phyloP scores from a whole-genome alignment of 139 green algal species.

The Chlorella vulgaris region DNA sequence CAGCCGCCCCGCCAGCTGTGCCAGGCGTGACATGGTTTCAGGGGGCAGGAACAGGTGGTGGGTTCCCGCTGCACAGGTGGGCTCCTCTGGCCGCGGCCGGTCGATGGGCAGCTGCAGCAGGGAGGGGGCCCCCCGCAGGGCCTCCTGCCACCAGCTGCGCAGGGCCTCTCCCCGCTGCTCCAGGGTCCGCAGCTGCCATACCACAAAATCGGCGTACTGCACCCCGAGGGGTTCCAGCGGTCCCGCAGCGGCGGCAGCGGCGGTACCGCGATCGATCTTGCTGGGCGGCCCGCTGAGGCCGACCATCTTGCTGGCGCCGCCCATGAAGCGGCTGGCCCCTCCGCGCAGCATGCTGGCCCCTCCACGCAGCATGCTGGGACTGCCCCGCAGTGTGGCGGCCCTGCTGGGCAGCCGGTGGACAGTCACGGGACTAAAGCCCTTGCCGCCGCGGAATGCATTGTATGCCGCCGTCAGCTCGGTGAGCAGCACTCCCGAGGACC shows the following conservation, averaged over 20 bases:
- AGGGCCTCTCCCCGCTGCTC: background rate
- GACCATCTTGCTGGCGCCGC: too few relatives aligned
- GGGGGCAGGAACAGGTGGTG: background rate
- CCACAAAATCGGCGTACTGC: slow-evolving; percentile 29
- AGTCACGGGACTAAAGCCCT: too few relatives aligned
- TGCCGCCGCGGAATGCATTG: background rate
- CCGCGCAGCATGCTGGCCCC: too few relatives aligned
- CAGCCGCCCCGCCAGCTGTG: background rate
- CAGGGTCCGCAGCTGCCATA: slow-evolving; percentile 13
- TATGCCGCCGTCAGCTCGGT: background rate
- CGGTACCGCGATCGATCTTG: too few relatives aligned
- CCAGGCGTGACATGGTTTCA: background rate
- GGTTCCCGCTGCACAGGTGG: background rate
- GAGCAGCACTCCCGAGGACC: background rate
- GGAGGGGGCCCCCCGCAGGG: background rate
- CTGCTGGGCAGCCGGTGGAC: too few relatives aligned
- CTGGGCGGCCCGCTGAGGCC: too few relatives aligned
- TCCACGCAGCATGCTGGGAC: too few relatives aligned
- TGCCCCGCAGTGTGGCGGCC: too few relatives aligned
- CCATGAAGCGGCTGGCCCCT: too few relatives aligned
- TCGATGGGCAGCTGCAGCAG: slow-evolving; percentile 20
- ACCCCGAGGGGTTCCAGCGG: background rate
- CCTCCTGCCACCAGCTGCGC: slow-evolving; percentile 22
- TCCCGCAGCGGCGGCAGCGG: too few relatives aligned
- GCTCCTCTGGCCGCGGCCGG: slow-evolving; percentile 9